Base-by-base conservation (phyloP, 306 rosid species). In the Adenanthera pavonina region DNA sequence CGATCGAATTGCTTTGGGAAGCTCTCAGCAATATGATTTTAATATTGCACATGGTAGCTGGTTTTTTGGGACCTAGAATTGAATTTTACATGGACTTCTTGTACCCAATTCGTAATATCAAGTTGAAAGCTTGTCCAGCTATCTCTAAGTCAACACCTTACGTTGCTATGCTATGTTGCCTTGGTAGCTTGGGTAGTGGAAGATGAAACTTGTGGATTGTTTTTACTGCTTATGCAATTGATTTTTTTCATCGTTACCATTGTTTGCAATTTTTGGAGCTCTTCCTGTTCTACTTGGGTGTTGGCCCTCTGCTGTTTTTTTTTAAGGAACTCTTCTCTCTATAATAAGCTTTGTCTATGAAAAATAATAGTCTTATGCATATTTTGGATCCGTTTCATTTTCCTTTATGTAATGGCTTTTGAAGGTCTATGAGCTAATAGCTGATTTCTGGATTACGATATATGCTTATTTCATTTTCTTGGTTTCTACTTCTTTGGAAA, bases 1-100 rank as follows among this genome's bases (percentile, higher is more conserved):
- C 46, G 84, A 78, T 81, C 53, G 30, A 62, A 66, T 62, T 57
- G 8, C 11, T 44, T 2, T 57, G 5, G 6, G n/a, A 48, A 35
- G 60, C 72, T 51, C 67, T 69, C 38, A 68, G 66, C 69, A 12
- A 8, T 38, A 47, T 44, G 11, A 1, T 69, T 69, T 13, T 49
- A 30, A 2, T 62, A 74, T 4, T 47, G 38, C 15, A 8, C 35
- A 0, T 59, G 25, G 46, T 30, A 11, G 51, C 41, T 76, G 52
- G 25, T 30, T 15, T 73, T 57, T 52, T 38, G 36, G 76, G 74
- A 13, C 10, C 52, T 49, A 54, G 51, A n/a, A 41, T 43, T 72
- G 33, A 51, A 72, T 52, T 56, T 11, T 7, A 4, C 36, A 15
- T 19, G 62, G 34, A 35, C 8, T 15, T 35, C 56, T 73, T 10